Percentiles rank a stretch among this genome's conserved stretches.
Evolutionary conservation across 2,329 filamentous ascomycete genomes (phyloP).

Genomic region (Incumbomyces delicatus): DNA sequence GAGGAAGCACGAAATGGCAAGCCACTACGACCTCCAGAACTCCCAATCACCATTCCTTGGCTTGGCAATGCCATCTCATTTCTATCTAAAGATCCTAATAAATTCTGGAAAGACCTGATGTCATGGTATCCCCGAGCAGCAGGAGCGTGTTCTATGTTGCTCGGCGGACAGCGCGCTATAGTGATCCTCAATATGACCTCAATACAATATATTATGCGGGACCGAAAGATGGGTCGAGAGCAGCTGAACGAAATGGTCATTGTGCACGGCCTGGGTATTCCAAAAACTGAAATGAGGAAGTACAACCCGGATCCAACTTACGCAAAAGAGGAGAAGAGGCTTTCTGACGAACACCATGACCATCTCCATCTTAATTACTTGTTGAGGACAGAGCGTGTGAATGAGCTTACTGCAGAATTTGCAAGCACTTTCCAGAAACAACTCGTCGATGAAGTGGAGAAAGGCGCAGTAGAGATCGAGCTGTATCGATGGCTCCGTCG

Average conservation of each 20-base stretch:
- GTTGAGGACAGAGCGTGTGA: slow-evolving; percentile 11
- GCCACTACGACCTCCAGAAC: slow-evolving; percentile 7
- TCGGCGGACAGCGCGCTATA: slow-evolving; percentile 9
- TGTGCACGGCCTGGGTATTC: slow-evolving; percentile 6
- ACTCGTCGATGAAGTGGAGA: neutral
- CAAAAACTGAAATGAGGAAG: slow-evolving; percentile 7
- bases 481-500: slow-evolving; percentile 4
- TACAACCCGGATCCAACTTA: slow-evolving; percentile 3
- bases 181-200: slow-evolving; percentile 9
- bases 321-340: neutral
- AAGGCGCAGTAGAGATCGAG: neutral
- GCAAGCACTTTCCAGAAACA: slow-evolving; percentile 6
- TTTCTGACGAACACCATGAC: slow-evolving; percentile 1
- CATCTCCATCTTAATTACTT: slow-evolving; percentile 9
- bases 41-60: slow-evolving; percentile 13
- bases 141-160: slow-evolving; percentile 6
- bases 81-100: slow-evolving; percentile 11
- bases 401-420: slow-evolving; percentile 11
- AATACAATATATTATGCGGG: slow-evolving; percentile 12
- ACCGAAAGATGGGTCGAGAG: slow-evolving; percentile 7
- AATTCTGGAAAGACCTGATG: slow-evolving; percentile 12
- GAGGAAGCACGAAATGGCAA: neutral
- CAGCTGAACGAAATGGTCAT: slow-evolving; percentile 9
- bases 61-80: slow-evolving; percentile 12
- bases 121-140: slow-evolving; percentile 4